phyloP scores from a whole-genome alignment of 2,329 filamentous ascomycete genomes.

The Cladorrhinum sp. region DNA sequence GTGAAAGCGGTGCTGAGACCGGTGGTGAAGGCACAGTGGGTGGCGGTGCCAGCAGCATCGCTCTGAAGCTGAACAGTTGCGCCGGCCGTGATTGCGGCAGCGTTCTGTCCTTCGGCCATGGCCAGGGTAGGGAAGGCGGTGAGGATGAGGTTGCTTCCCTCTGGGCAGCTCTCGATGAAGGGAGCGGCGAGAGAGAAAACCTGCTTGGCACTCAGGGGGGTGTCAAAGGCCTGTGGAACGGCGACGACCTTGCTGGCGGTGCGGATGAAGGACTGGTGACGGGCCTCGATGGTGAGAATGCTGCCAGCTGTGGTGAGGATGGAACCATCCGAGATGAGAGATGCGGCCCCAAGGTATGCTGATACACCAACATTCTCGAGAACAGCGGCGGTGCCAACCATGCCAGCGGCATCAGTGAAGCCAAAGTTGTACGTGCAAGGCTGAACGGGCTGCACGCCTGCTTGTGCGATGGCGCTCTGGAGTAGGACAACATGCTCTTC shows the following conservation, averaged over 20 bases:
- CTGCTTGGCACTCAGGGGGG: constrained; percentile 62
- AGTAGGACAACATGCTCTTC: constrained; percentile 59
- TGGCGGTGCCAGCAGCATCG: constrained; percentile 48
- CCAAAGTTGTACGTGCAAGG: constrained; percentile 71
- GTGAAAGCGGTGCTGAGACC: constrained; percentile 62
- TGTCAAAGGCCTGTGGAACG: constrained; percentile 68
- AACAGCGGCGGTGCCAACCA: constrained; percentile 67
- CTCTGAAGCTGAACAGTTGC: constrained; percentile 48
- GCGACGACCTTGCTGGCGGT: constrained; percentile 55
- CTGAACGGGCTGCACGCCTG: constrained; percentile 62
- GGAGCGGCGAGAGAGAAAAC: constrained; percentile 71
- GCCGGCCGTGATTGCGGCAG: constrained; percentile 40
- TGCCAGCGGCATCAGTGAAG: constrained; percentile 61
- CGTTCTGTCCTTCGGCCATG: constrained; percentile 45
- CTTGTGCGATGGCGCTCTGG: constrained; percentile 57
- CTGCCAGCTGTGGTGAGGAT: constrained; percentile 65
- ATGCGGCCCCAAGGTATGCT: constrained; percentile 70
- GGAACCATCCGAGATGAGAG: constrained; percentile 56
- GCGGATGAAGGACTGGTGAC: constrained; percentile 72
- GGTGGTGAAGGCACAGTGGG: constrained; percentile 66
- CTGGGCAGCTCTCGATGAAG: constrained; percentile 70
- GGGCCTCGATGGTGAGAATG: constrained; percentile 70
- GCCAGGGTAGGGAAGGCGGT: constrained; percentile 59
- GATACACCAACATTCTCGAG: constrained; percentile 72
- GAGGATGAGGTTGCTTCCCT: constrained; percentile 61